These are phyloP conservation scores for Aquilaria malaccensis DNA, from an alignment of 345 rosid genomes.

Conservation along the genomic window DNA sequence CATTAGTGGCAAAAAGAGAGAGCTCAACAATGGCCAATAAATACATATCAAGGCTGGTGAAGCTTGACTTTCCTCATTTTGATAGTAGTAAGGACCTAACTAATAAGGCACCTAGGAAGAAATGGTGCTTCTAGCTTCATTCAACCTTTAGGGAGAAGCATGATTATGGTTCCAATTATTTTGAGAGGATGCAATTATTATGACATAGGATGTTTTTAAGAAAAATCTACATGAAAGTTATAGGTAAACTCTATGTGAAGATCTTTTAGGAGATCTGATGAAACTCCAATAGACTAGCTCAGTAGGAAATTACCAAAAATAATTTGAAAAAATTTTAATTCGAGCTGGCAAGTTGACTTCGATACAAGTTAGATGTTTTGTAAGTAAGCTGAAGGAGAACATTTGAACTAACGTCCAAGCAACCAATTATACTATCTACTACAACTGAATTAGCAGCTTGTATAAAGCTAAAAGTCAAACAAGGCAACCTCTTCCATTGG, in stretches of 20 bases:
- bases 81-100: background rate
- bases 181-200: background rate
- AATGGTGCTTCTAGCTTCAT: background rate
- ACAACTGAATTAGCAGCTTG: background rate
- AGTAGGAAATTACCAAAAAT: background rate
- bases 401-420: background rate
- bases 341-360: background rate
- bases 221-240: background rate
- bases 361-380: background rate
- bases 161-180: background rate
- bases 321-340: background rate
- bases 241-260: background rate
- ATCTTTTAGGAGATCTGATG: background rate
- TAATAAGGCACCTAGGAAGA: background rate
- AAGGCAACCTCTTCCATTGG: too few species aligned
- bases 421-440: background rate
- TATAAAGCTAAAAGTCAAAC: background rate
- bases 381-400: background rate
- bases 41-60: background rate
- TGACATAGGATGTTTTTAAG: background rate
- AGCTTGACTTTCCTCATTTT: background rate
- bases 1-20: too few species aligned
- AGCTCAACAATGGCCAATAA: background rate
- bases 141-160: constrained; percentile 1
- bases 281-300: background rate